A percentile compares a stretch with the other conserved stretches of the same genome.
Evolutionary conservation across 2,329 filamentous ascomycete genomes (phyloP).

Genomic region (Exophiala mesophila): DNA sequence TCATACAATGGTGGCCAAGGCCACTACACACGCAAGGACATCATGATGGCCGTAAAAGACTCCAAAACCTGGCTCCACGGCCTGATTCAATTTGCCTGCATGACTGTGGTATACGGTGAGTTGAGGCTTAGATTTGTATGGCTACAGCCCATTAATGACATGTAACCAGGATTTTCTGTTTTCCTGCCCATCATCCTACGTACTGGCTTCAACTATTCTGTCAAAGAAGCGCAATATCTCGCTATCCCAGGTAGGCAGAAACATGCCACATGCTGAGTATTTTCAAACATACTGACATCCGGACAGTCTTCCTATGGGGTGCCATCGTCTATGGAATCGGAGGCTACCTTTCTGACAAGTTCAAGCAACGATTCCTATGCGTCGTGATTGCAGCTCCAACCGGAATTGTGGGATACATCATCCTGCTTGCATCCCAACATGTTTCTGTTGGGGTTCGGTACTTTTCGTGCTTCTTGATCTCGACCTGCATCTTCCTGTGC

Average conservation of each 20-base stretch:
- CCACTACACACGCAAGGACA: conserved; percentile 29
- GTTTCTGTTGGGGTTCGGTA: conserved; percentile 28
- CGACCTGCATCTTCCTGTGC: conserved; percentile 32
- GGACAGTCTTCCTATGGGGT: conserved; percentile 30
- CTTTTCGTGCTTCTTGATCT: conserved; percentile 29
- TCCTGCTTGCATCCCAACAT: conserved; percentile 29
- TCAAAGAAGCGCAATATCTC: conserved; percentile 38
- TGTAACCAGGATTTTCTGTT: conserved; percentile 40
- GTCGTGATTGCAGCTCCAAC: conserved; percentile 32
- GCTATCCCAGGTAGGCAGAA: conserved; percentile 30
- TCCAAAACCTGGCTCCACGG: conserved; percentile 31
- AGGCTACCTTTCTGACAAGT: conserved; percentile 29
- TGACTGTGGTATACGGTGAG: conserved; percentile 32
- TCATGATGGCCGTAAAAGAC: conserved; percentile 30
- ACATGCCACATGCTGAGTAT: no score
- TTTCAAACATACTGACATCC: no score
- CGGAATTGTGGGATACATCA: conserved; percentile 33
- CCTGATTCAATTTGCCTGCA: conserved; percentile 33
- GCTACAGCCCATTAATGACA: background rate
- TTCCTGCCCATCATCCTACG: conserved; percentile 55
- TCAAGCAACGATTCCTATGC: conserved; percentile 33
- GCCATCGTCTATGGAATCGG: conserved; percentile 29
- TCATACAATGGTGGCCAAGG: conserved; percentile 26
- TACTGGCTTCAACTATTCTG: conserved; percentile 46
- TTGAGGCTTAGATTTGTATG: background rate